Evolutionary conservation across 169 alveolate genomes (phyloP), one percentile per base, ranked within the genome.

Genomic region (Plasmodium vinckei): DNA sequence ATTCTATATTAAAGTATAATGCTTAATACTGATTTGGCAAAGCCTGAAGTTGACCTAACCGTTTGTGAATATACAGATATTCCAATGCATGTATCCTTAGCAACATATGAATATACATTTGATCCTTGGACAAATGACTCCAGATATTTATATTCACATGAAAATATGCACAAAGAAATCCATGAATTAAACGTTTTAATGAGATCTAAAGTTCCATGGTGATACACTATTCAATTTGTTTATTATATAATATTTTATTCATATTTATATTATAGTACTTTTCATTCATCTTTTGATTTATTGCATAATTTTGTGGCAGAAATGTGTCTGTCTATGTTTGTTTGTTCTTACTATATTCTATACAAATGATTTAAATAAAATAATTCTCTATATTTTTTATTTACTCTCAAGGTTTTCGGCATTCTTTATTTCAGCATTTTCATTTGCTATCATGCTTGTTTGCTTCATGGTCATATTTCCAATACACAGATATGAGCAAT

Each of bases 61-160:
- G 88, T 75, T 9, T 75, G 44, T 47, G 88, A 75, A 23, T 75
- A 75, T 68, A 75, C 88, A 49, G 88, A 75, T 46, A 75, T 75
- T 23, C 73, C 73, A 75, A 75, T 75, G 88, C n/a, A 27, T 17
- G 59, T 75, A 39, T 75, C 77, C 15, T 64, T 75, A 53, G 6
- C 46, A 21, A 61, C 46, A 42, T 75, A 75, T 54, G 75, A 21
- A 49, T 75, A 75, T 27, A 47, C n/a, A 75, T 75, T 75, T 44
- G 63, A 75, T 15, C 68, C 88, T 46, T 75, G 88, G 88, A 23
- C 71, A 12, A 75, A 75, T 21, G 88, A 75, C 47, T 63, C 88
- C 7, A 63, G 88, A 51, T 75, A 60, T 75, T 63, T 75, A 75
- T 75, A 75, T 51, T 67, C 88, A 27, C 73, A 63, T 44, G 88